Evolutionary conservation across 495 filamentous ascomycete genomes (phyloP).

Genomic region (Geopyxis carbonaria): DNA sequence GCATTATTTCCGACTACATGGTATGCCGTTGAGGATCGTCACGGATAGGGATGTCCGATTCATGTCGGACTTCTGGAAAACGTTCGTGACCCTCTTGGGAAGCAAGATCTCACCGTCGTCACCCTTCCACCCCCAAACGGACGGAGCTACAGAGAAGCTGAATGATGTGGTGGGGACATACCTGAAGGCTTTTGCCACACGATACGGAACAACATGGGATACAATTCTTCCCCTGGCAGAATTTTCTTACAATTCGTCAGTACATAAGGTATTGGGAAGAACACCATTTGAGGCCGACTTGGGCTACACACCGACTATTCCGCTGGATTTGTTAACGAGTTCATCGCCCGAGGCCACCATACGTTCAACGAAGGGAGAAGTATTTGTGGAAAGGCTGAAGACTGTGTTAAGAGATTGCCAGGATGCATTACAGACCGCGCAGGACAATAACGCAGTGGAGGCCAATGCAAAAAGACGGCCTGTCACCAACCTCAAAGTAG

Average conservation of each 20-base stretch:
- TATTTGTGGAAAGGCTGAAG: too few relatives aligned
- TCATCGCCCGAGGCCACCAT: too few relatives aligned
- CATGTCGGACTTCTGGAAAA: neutral
- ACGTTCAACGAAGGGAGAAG: too few relatives aligned
- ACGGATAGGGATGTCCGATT: neutral
- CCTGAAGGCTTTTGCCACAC: neutral
- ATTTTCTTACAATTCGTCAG: conserved; percentile 2
- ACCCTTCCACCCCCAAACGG: conserved; percentile 1
- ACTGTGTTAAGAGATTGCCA: too few relatives aligned
- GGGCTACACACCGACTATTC: neutral
- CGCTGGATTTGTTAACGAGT: conserved; percentile 3
- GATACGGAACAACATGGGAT: neutral
- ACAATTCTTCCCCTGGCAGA: conserved; percentile 1
- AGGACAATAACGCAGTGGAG: too few relatives aligned
- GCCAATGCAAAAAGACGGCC: too few relatives aligned
- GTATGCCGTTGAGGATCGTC: neutral
- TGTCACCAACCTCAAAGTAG: too few relatives aligned
- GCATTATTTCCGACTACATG: neutral
- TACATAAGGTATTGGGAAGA: neutral
- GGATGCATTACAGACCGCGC: too few relatives aligned
- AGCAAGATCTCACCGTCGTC: neutral
- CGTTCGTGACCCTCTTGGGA: neutral
- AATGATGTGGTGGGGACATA: neutral
- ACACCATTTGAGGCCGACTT: conserved; percentile 6
- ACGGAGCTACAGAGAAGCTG: neutral